Evolutionary conservation across 176 grass and related monocot species (phyloP).

Genomic region (Calamus simplicifolius): DNA sequence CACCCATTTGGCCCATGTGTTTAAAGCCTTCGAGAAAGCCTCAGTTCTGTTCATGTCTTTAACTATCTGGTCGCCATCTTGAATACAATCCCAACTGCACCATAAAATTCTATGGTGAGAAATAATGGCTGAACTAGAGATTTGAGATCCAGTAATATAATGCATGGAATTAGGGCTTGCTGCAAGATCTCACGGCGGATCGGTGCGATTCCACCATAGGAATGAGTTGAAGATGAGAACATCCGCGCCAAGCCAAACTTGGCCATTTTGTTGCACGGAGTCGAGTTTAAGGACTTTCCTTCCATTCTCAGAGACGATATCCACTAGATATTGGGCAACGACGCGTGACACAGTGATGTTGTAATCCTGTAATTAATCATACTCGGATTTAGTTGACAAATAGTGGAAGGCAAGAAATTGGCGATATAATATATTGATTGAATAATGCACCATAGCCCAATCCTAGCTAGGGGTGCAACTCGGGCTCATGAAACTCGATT

Average conservation of each 20-base stretch:
- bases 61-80: conserved; percentile 22
- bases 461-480: too few species aligned
- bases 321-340: conserved; percentile 81
- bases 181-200: conserved; percentile 27
- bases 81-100: conserved; percentile 72
- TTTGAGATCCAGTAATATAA: too few species aligned
- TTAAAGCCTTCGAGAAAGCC: conserved; percentile 56
- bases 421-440: too few species aligned
- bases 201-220: conserved; percentile 77
- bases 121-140: too few species aligned
- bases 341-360: conserved; percentile 59
- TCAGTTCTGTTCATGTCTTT: conserved; percentile 69
- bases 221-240: conserved; percentile 85
- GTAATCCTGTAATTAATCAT: conserved; percentile 56
- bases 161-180: too few species aligned
- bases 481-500: too few species aligned
- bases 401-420: too few species aligned
- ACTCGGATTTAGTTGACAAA: too few species aligned
- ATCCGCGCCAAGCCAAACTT: conserved; percentile 49
- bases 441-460: too few species aligned
- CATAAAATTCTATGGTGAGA: too few species aligned
- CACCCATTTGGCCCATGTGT: conserved; percentile 72
- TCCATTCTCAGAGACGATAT: conserved; percentile 22
- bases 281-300: conserved; percentile 68
- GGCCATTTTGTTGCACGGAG: conserved; percentile 22